Evolutionary conservation across 441 rosid species (phyloP).

Genomic region (Isatis lusitanica): DNA sequence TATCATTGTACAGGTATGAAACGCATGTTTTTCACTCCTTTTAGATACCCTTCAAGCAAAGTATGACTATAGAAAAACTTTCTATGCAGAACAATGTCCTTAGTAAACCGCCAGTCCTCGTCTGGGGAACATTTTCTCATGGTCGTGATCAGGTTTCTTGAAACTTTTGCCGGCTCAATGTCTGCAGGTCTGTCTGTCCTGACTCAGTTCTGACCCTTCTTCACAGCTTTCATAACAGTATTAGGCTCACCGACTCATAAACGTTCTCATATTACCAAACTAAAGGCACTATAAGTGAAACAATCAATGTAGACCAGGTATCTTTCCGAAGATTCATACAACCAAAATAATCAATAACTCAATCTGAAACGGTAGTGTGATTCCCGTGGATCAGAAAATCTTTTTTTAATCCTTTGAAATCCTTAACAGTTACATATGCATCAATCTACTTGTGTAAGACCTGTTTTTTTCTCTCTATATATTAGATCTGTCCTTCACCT

Average conservation of each 20-base stretch:
- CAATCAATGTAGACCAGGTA: neutral
- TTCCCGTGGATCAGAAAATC: neutral
- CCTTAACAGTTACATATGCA: too few relatives aligned
- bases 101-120: slow-evolving; percentile 61
- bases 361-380: neutral
- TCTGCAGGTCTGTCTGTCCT: slow-evolving; percentile 67
- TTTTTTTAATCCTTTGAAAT: neutral
- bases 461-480: neutral
- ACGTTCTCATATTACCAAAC: neutral
- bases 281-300: slow-evolving; percentile 2
- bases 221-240: slow-evolving; percentile 5
- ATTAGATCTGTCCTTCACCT: neutral
- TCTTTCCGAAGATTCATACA: neutral
- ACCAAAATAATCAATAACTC: slow-evolving; percentile 1
- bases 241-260: slow-evolving; percentile 7
- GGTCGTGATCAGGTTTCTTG: slow-evolving; percentile 86
- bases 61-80: slow-evolving; percentile 20
- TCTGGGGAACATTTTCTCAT: slow-evolving; percentile 68
- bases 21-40: neutral
- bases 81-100: slow-evolving; percentile 84
- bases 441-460: neutral
- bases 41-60: slow-evolving; percentile 13
- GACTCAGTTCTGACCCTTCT: neutral
- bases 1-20: slow-evolving; percentile 86
- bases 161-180: slow-evolving; percentile 94